These are phyloP conservation scores for Lindgomyces ingoldianus DNA, from an alignment of 495 filamentous ascomycete genomes.

Conservation along the genomic window DNA sequence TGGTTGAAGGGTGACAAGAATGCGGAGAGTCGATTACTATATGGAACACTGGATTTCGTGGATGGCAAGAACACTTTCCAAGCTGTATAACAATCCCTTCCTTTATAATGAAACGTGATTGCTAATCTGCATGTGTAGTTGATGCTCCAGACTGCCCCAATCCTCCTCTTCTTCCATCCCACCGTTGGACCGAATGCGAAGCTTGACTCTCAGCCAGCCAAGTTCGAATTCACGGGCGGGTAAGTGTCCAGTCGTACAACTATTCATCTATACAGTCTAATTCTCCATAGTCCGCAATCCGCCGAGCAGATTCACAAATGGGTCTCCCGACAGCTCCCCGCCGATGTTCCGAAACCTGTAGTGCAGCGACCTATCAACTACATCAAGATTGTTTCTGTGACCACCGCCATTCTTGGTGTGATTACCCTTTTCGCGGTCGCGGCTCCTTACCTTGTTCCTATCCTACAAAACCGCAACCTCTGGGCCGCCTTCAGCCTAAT, in stretches of 20 bases:
- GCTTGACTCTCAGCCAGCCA: slow-evolving; percentile 64
- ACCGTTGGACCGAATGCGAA: slow-evolving; percentile 82
- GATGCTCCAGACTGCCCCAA: slow-evolving; percentile 90
- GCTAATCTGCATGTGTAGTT: slow-evolving; percentile 57
- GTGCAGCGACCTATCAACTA: slow-evolving; percentile 88
- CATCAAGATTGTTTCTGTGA: slow-evolving; percentile 65
- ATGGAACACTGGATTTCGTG: slow-evolving; percentile 84
- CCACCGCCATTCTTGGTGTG: slow-evolving; percentile 66
- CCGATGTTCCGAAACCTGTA: slow-evolving; percentile 66
- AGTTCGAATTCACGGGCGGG: slow-evolving; percentile 85
- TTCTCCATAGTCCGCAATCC: slow-evolving; percentile 59
- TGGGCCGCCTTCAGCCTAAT: slow-evolving; percentile 93
- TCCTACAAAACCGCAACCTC: slow-evolving; percentile 85
- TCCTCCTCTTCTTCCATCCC: slow-evolving; percentile 85
- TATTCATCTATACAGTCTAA: background rate
- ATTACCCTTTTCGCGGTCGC: slow-evolving; percentile 69
- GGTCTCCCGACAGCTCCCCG: slow-evolving; percentile 73
- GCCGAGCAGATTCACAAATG: slow-evolving; percentile 79
- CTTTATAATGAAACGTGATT: slow-evolving; percentile 4
- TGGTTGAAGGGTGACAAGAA: slow-evolving; percentile 81
- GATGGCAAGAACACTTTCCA: slow-evolving; percentile 87
- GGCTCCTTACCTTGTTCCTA: slow-evolving; percentile 80
- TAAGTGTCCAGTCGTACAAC: slow-evolving; percentile 46
- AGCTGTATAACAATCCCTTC: slow-evolving; percentile 59
- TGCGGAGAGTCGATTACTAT: slow-evolving; percentile 71